Conservation (phyloP, 306 rosid genomes). For the Vigna angularis region DNA sequence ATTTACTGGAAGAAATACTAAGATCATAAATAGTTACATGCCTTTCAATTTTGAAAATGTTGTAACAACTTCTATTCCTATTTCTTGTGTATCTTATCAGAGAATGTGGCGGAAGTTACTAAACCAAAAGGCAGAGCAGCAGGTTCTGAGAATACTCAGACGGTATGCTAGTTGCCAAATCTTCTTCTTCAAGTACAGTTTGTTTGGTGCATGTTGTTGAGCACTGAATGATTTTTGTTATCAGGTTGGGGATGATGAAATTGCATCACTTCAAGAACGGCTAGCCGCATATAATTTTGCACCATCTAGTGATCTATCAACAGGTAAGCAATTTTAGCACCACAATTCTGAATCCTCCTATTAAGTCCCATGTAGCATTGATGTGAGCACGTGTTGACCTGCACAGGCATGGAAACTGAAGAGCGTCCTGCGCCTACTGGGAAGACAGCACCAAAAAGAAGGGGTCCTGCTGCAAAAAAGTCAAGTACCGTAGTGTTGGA, state of each 20-base stretch:
- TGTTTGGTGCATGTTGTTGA: not conserved
- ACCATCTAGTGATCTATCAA: constrained; percentile 67
- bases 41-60: not conserved
- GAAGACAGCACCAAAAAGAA: constrained; percentile 57
- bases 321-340: constrained; percentile 50
- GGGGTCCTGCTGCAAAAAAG: constrained; percentile 63
- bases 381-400: constrained; percentile 2
- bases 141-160: constrained; percentile 60
- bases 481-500: constrained; percentile 48
- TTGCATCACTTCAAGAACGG: constrained; percentile 84
- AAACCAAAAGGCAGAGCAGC: constrained; percentile 70
- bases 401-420: constrained; percentile 65
- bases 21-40: not conserved
- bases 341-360: not conserved
- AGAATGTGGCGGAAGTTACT: constrained; percentile 57
- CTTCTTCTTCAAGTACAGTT: not conserved
- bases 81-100: constrained; percentile 35
- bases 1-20: too few relatives aligned
- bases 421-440: constrained; percentile 53
- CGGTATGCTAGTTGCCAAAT: constrained; percentile 48
- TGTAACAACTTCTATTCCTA: too few relatives aligned
- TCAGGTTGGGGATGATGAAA: constrained; percentile 66
- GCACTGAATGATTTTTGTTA: not conserved
- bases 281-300: constrained; percentile 90
- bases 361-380: not conserved